Evolutionary conservation across 441 rosid species (phyloP).

Genomic region (Adansonia gregorii): DNA sequence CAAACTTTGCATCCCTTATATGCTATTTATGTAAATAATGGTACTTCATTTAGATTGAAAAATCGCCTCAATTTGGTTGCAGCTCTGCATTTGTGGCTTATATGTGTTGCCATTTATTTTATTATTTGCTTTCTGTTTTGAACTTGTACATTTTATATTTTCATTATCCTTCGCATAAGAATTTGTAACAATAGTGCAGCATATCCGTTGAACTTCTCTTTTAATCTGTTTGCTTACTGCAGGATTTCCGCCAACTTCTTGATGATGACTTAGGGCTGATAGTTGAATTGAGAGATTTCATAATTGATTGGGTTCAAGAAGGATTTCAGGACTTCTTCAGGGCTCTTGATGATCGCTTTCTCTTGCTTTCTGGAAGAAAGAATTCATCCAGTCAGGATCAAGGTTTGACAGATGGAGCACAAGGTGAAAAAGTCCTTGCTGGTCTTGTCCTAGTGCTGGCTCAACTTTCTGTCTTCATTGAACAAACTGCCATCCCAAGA

Average conservation of each 20-base stretch:
- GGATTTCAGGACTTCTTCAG: conserved; percentile 91
- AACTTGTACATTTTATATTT: neutral
- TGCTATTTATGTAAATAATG: conserved; percentile 14
- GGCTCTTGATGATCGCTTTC: conserved; percentile 67
- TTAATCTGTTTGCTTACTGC: conserved; percentile 33
- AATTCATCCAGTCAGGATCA: conserved; percentile 50
- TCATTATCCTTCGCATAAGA: neutral
- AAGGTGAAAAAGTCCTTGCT: conserved; percentile 59
- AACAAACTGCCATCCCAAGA: conserved; percentile 84
- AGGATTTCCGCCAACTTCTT: conserved; percentile 83
- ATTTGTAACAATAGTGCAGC: neutral
- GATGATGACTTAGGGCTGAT: conserved; percentile 66
- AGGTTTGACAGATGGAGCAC: conserved; percentile 50
- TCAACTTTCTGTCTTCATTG: conserved; percentile 83
- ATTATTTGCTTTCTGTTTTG: neutral
- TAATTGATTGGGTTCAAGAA: conserved; percentile 83
- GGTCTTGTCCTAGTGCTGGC: conserved; percentile 87
- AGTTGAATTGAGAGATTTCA: conserved; percentile 60
- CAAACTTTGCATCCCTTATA: conserved; percentile 2
- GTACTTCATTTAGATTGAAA: neutral
- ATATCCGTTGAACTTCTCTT: conserved; percentile 9
- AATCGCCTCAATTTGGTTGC: neutral
- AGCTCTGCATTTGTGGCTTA: neutral
- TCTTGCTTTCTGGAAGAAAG: conserved; percentile 74
- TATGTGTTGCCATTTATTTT: neutral